These are phyloP conservation scores for Coprinopsis strossmayeri DNA, from an alignment of 768 basidiomycete species.

Conservation along the genomic window DNA sequence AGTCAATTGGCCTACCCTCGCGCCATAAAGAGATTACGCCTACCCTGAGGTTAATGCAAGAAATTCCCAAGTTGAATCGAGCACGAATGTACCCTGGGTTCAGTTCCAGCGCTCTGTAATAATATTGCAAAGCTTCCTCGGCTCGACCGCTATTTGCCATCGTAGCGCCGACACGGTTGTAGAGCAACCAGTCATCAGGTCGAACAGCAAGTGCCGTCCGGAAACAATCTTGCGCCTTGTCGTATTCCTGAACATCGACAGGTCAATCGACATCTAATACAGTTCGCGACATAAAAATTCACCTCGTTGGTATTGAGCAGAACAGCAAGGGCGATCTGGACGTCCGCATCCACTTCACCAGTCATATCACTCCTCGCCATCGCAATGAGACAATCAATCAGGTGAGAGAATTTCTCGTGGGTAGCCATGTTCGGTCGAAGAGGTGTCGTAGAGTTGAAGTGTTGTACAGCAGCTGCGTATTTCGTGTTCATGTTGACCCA, in stretches of 20 bases:
- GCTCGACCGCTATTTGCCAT: constrained; percentile 84
- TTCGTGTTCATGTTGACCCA: constrained; percentile 71
- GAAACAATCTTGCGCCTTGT: constrained; percentile 93
- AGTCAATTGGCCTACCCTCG: constrained; percentile 6
- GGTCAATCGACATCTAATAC: neutral
- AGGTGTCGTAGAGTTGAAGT: constrained; percentile 28
- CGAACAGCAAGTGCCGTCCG: constrained; percentile 78
- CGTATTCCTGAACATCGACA: constrained; percentile 59
- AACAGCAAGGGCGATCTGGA: constrained; percentile 92
- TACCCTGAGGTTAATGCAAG: constrained; percentile 82
- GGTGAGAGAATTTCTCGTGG: constrained; percentile 36
- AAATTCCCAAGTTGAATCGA: constrained; percentile 90
- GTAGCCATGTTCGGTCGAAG: constrained; percentile 22
- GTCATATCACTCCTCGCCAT: constrained; percentile 62
- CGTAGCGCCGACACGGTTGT: constrained; percentile 91
- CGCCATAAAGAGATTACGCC: constrained; percentile 18
- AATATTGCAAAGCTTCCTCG: constrained; percentile 80
- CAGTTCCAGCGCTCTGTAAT: constrained; percentile 77
- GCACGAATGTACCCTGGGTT: constrained; percentile 91
- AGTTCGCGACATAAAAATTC: constrained; percentile 14
- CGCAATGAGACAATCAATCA: constrained; percentile 74
- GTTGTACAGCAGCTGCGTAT: constrained; percentile 41
- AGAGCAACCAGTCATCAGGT: constrained; percentile 91
- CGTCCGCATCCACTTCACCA: constrained; percentile 80
- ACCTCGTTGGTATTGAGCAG: constrained; percentile 91